These are phyloP conservation scores for Mortierella sp. DNA, from an alignment of 371 early-diverging fungal species.

Conservation along the genomic window DNA sequence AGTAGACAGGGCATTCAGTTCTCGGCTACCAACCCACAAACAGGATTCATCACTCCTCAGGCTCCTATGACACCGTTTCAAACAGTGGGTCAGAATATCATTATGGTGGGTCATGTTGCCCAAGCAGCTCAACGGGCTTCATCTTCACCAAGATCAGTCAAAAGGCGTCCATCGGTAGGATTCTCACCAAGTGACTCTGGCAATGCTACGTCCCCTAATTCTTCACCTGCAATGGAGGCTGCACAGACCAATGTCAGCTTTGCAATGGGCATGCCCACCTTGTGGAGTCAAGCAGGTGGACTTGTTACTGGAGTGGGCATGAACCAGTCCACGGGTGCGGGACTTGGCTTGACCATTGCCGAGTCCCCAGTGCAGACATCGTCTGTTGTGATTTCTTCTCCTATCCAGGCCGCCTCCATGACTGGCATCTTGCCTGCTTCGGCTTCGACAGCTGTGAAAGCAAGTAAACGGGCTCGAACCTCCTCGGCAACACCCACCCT, in stretches of 20 bases:
- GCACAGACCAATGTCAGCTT: background rate
- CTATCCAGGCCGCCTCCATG: constrained; percentile 15
- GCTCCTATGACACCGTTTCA: background rate
- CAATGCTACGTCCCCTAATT: constrained; percentile 5
- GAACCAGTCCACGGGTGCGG: background rate
- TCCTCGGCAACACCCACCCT: constrained; percentile 28
- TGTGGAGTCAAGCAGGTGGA: constrained; percentile 4
- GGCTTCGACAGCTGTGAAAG: constrained; percentile 7
- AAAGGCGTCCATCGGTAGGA: constrained; percentile 33
- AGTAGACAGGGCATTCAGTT: constrained; percentile 3
- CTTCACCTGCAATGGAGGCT: constrained; percentile 22
- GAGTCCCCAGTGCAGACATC: constrained; percentile 20
- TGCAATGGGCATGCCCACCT: constrained; percentile 5
- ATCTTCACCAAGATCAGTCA: constrained; percentile 31
- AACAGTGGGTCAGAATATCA: background rate
- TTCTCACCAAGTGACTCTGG: constrained; percentile 25
- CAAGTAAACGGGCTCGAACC: constrained; percentile 34
- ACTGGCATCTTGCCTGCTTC: background rate
- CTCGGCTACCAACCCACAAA: background rate
- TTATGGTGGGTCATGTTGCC: background rate
- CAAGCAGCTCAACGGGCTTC: constrained; percentile 15
- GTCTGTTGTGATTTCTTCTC: constrained; percentile 22
- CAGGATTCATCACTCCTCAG: background rate
- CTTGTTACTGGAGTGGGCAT: background rate
- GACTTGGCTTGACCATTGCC: constrained; percentile 16